Evolutionary conservation across 1,284 basidiomycete genomes (phyloP).

Genomic region (Rhodotorula sp.): DNA sequence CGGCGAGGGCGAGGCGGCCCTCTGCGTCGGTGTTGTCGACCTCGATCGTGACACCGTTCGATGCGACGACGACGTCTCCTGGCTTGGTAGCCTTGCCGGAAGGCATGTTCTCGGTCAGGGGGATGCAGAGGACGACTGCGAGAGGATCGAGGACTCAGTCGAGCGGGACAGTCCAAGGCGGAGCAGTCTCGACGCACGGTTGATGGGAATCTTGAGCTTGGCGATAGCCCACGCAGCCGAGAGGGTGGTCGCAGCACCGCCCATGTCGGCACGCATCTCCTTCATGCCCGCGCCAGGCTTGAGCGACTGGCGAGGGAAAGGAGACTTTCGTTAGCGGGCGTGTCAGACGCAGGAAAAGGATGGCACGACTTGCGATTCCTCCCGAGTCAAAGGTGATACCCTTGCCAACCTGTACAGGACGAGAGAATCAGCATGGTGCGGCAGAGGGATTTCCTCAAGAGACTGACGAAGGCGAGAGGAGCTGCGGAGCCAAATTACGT

Average conservation of each 20-base stretch:
- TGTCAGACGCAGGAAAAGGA: neutral
- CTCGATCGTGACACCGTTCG: conserved; percentile 84
- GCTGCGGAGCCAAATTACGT: conserved; percentile 4
- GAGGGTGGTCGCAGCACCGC: conserved; percentile 78
- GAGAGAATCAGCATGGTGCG: conserved; percentile 50
- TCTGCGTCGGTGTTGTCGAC: conserved; percentile 68
- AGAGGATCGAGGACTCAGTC: too few relatives aligned
- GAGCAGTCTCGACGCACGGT: conserved; percentile 47
- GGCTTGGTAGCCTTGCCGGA: conserved; percentile 80
- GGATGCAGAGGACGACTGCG: conserved; percentile 63
- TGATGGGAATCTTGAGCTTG: conserved; percentile 73
- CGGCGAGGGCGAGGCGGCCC: conserved; percentile 67
- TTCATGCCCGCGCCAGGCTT: conserved; percentile 67
- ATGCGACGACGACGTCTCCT: conserved; percentile 71
- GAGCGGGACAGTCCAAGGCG: too few relatives aligned
- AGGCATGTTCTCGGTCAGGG: conserved; percentile 84
- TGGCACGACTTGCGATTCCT: conserved; percentile 59
- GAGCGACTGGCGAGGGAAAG: conserved; percentile 54
- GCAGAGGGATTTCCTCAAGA: neutral
- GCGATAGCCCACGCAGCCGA: conserved; percentile 74
- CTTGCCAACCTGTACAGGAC: conserved; percentile 68
- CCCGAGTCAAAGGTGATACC: conserved; percentile 83
- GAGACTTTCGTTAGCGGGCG: too few relatives aligned
- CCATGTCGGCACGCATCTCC: conserved; percentile 52
- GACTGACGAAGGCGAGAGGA: conserved; percentile 17